These are phyloP conservation scores for Colletotrichum tanaceti DNA, from an alignment of 2,329 filamentous ascomycete genomes.

Conservation along the genomic window DNA sequence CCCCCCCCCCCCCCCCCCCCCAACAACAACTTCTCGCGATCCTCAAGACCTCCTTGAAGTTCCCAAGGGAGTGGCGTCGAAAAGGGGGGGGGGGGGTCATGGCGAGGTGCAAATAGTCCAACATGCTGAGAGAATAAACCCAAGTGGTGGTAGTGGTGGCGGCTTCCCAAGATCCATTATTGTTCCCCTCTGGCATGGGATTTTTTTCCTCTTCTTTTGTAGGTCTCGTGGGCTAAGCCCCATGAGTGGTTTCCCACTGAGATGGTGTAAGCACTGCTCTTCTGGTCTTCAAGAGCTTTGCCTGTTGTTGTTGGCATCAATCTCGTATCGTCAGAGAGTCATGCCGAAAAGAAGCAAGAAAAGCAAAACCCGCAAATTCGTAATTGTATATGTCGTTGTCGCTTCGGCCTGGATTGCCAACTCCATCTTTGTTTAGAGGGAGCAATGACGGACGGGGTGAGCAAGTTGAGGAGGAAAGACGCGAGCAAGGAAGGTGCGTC, in stretches of 20 bases:
- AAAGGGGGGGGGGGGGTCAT: background rate
- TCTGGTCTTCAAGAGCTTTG: background rate
- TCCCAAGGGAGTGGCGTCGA: background rate
- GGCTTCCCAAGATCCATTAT: background rate
- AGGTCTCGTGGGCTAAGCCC: background rate
- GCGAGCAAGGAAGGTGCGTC: background rate
- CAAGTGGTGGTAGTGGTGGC: conserved; percentile 1
- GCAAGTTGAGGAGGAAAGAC: background rate
- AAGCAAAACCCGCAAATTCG: conserved; percentile 1
- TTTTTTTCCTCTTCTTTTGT: too few species aligned
- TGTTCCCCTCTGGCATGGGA: too few species aligned
- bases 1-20: too few species aligned
- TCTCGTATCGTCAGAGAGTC: background rate
- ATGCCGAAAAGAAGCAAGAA: background rate
- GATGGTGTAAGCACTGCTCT: background rate
- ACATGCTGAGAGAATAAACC: conserved; percentile 5
- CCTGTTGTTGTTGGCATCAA: background rate
- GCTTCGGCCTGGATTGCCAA: too few species aligned
- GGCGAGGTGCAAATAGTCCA: conserved; percentile 3
- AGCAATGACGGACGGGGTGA: background rate
- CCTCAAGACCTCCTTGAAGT: background rate
- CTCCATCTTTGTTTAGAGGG: background rate
- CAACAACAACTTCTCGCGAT: too few species aligned
- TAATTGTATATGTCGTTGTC: background rate
- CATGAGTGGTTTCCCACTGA: background rate